A percentile compares a stretch with the other conserved stretches of the same genome.
phyloP scores from a whole-genome alignment of 2,329 filamentous ascomycete genomes.

The Epichloe gansuensis region DNA sequence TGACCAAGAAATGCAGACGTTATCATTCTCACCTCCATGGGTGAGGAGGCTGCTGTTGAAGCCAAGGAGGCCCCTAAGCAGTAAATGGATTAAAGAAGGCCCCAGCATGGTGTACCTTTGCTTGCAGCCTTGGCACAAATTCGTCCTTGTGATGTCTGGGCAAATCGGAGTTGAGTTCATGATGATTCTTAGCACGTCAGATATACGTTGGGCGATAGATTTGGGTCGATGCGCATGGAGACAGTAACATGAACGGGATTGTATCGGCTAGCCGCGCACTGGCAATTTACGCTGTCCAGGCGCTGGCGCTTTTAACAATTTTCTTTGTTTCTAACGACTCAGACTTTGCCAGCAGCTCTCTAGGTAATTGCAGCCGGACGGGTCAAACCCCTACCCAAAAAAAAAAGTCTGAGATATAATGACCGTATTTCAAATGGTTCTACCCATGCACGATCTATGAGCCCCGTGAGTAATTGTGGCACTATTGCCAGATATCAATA shows the following conservation, averaged over 20 bases:
- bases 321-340: slow-evolving; percentile 27
- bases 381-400: slow-evolving; percentile 18
- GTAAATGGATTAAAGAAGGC: slow-evolving; percentile 12
- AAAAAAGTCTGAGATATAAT: slow-evolving; percentile 26
- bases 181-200: slow-evolving; percentile 23
- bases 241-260: slow-evolving; percentile 32
- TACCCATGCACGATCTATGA: not conserved
- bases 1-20: slow-evolving; percentile 48
- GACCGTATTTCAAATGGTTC: slow-evolving; percentile 4
- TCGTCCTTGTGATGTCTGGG: slow-evolving; percentile 13
- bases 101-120: slow-evolving; percentile 14
- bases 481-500: too few species aligned
- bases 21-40: slow-evolving; percentile 89
- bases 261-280: slow-evolving; percentile 29
- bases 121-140: slow-evolving; percentile 14
- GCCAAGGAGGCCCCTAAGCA: slow-evolving; percentile 73
- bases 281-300: slow-evolving; percentile 16
- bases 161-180: slow-evolving; percentile 15
- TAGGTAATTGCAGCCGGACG: slow-evolving; percentile 21
- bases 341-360: slow-evolving; percentile 18
- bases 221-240: slow-evolving; percentile 28
- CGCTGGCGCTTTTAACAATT: slow-evolving; percentile 11
- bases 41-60: slow-evolving; percentile 84
- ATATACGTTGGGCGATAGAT: slow-evolving; percentile 25
- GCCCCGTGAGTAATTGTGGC: not conserved